Percentiles rank a stretch among this genome's conserved stretches.
phyloP scores from a whole-genome alignment of 208 protist species.

The Plasmodiophora brassicae region DNA sequence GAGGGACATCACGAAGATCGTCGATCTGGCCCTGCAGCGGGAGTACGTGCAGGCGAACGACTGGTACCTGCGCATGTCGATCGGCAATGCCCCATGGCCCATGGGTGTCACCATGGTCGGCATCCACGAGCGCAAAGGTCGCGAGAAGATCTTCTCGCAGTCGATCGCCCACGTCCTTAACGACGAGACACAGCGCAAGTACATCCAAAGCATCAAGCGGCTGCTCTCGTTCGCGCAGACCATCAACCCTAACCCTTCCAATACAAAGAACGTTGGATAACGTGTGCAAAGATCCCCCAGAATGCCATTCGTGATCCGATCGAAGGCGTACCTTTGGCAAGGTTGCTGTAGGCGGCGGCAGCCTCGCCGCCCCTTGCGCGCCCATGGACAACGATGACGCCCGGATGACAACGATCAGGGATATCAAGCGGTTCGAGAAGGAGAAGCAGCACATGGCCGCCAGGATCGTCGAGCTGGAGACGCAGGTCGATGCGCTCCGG shows the following conservation, averaged over 20 bases:
- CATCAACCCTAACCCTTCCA: not conserved
- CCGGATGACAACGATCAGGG: not conserved
- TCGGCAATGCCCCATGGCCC: conserved; percentile 57
- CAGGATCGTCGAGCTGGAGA: not conserved
- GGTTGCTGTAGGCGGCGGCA: too few species aligned
- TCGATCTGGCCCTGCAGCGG: not conserved
- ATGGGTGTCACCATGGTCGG: conserved; percentile 59
- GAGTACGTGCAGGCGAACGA: conserved; percentile 47
- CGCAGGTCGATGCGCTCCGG: not conserved
- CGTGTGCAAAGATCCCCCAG: not conserved
- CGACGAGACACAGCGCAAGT: conserved; percentile 58
- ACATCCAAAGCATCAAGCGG: conserved; percentile 56
- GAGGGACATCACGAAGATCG: not conserved
- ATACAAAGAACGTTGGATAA: conserved; percentile 34
- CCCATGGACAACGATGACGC: not conserved
- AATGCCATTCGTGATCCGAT: too few species aligned
- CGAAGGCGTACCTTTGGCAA: too few species aligned
- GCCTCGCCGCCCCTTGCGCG: too few species aligned
- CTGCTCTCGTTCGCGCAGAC: conserved; percentile 49
- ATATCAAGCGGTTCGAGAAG: not conserved
- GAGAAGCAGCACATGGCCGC: not conserved
- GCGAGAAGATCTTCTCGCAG: conserved; percentile 55
- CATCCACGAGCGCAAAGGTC: conserved; percentile 53
- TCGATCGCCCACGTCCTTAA: conserved; percentile 55
- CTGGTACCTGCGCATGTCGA: conserved; percentile 47